Percentiles rank a stretch among this genome's conserved stretches.
phyloP scores from a whole-genome alignment of 495 filamentous ascomycete species.

The Pseudomonodictys pantanalensis region DNA sequence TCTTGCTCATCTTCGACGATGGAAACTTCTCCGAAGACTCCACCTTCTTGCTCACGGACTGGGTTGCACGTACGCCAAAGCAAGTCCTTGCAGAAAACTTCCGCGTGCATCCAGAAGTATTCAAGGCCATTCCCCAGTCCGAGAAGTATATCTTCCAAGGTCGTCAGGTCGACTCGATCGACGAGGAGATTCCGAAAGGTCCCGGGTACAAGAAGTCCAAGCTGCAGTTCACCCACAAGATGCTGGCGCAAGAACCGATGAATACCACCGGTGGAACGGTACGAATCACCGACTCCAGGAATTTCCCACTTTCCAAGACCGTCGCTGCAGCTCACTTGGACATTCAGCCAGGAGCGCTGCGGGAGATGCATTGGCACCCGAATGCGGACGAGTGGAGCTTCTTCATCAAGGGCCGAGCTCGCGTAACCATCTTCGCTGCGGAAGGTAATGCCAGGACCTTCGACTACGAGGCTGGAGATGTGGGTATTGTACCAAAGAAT shows the following conservation, averaged over 20 bases:
- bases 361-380: slow-evolving; percentile 80
- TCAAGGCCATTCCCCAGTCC: slow-evolving; percentile 53
- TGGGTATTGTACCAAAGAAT: slow-evolving; percentile 64
- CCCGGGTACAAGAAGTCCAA: slow-evolving; percentile 55
- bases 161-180: slow-evolving; percentile 56
- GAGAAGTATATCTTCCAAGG: slow-evolving; percentile 74
- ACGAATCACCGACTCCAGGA: slow-evolving; percentile 62
- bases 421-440: slow-evolving; percentile 65
- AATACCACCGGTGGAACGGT: slow-evolving; percentile 56
- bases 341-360: slow-evolving; percentile 67
- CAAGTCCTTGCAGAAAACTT: slow-evolving; percentile 65
- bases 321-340: slow-evolving; percentile 61
- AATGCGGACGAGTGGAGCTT: slow-evolving; percentile 74
- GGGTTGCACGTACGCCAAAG: slow-evolving; percentile 63
- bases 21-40: slow-evolving; percentile 68
- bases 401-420: slow-evolving; percentile 64
- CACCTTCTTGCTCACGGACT: slow-evolving; percentile 66
- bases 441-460: slow-evolving; percentile 62
- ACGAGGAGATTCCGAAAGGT: slow-evolving; percentile 44
- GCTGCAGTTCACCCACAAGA: slow-evolving; percentile 58
- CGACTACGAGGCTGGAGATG: slow-evolving; percentile 71
- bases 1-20: slow-evolving; percentile 68
- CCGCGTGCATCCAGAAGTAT: slow-evolving; percentile 56
- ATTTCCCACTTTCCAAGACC: slow-evolving; percentile 63
- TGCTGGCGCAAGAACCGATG: slow-evolving; percentile 57